Evolutionary conservation across 441 rosid species (phyloP).

Genomic region (Mallotus repandus): DNA sequence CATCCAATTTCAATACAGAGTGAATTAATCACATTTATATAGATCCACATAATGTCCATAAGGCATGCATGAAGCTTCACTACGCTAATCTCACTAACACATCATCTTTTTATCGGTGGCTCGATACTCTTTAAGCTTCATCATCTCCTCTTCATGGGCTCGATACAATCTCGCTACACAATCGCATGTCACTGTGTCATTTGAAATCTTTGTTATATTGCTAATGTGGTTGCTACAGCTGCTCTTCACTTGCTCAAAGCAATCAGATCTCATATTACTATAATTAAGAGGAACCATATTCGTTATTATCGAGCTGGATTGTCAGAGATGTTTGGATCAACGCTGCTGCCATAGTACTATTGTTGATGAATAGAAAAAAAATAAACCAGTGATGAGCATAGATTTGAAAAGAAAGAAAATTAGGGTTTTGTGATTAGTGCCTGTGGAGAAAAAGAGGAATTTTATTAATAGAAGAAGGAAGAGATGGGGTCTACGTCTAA

Average conservation of each 20-base stretch:
- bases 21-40: conserved; percentile 88
- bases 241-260: conserved; percentile 84
- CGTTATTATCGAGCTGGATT: conserved; percentile 85
- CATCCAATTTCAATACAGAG: conserved; percentile 85
- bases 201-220: conserved; percentile 85
- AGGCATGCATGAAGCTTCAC: conserved; percentile 90
- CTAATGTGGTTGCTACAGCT: conserved; percentile 82
- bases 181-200: conserved; percentile 82
- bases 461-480: too few relatives aligned
- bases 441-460: too few relatives aligned
- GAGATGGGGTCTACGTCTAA: too few relatives aligned
- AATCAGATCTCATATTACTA: conserved; percentile 68
- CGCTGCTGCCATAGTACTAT: conserved; percentile 60
- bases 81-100: conserved; percentile 84
- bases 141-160: conserved; percentile 58
- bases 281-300: conserved; percentile 56
- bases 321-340: conserved; percentile 86
- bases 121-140: conserved; percentile 45
- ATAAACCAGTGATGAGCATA: too few relatives aligned
- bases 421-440: too few relatives aligned
- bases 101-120: conserved; percentile 87
- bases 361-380: too few relatives aligned
- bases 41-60: conserved; percentile 77
- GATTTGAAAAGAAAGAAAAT: too few relatives aligned
- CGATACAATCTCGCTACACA: conserved; percentile 79